Evolutionary conservation across 2,329 filamentous ascomycete species (phyloP).

Genomic region (Tympanopsis confertula): DNA sequence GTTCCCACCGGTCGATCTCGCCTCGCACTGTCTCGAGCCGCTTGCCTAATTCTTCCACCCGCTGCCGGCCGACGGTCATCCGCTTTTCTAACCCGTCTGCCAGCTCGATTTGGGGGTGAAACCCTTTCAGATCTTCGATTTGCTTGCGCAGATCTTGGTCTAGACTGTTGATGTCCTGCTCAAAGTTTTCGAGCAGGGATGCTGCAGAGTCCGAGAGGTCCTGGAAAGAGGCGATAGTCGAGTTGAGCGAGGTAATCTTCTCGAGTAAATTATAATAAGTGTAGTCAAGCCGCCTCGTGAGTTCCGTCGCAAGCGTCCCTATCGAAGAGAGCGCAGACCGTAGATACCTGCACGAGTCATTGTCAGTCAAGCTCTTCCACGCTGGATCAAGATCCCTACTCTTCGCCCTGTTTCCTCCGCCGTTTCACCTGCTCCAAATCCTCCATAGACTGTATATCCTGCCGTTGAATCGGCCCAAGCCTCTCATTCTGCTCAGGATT

Average conservation of each 20-base stretch:
- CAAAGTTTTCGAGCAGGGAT: conserved; percentile 21
- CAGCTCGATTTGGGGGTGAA: conserved; percentile 20
- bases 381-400: not conserved
- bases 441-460: conserved; percentile 16
- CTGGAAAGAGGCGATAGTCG: conserved; percentile 25
- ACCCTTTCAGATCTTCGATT: conserved; percentile 15
- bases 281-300: conserved; percentile 30
- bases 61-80: conserved; percentile 16
- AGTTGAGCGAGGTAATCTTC: conserved; percentile 23
- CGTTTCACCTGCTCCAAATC: conserved; percentile 18
- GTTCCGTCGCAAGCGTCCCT: conserved; percentile 22
- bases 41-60: not conserved
- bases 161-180: conserved; percentile 18
- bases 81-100: conserved; percentile 22
- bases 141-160: conserved; percentile 6
- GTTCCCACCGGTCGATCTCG: conserved; percentile 27
- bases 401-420: not conserved
- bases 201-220: conserved; percentile 21
- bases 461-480: conserved; percentile 12
- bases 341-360: conserved; percentile 5
- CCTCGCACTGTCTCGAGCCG: conserved; percentile 19
- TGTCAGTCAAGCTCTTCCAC: conserved; percentile 1
- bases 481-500: conserved; percentile 12
- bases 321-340: conserved; percentile 20
- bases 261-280: conserved; percentile 33